Evolutionary conservation across 2,329 filamentous ascomycete species (phyloP), one percentile per base, ranked within the genome.

Genomic region (Aspergillus ibericus): DNA sequence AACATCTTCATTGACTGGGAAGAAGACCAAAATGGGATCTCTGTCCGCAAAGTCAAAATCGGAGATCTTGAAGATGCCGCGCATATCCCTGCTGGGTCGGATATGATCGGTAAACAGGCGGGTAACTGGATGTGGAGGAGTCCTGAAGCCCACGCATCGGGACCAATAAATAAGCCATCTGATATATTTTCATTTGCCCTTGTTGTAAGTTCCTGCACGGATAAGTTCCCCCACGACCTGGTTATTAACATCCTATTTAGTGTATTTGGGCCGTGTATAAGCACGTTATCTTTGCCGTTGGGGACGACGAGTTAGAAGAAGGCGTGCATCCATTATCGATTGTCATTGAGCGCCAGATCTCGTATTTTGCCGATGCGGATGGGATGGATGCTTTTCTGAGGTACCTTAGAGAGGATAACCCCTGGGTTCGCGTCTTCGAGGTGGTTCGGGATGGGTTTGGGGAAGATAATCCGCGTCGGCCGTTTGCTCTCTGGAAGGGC

Each of bases 261-360:
- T 80, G 76, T 63, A 80, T 82, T 53, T 81, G 78, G 63, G 76
- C 78, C 15, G 66, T 80, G 49, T 69, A 76, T 8, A 75, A 76
- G 63, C 70, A 69, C 51, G 71, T 80, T 49, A 74, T 80, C 58
- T 77, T 80, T 60, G 72, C 73, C 50, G 71, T 76, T 54, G 70
- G 68, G 56, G 68, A 75, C 46, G 66, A 72, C 35, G 68, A 73
- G 63, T 58, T 74, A 64, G 55, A 69, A 62, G 60, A 74, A 60
- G 71, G 66, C 29, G 75, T 58, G 4, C 48, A 77, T 42, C 70
- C 69, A n/a, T 68, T 77, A 47, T 72, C 71, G 44, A 68, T 76
- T 61, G 75, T 82, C 35, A 65, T 82, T 38, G 73, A 78, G 60
- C 75, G 77, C 20, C 80, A 81, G 61, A 73, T 82, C 13, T 82